phyloP scores from a whole-genome alignment of 2,329 filamentous ascomycete genomes.

The Tricladium varicosporioides region DNA sequence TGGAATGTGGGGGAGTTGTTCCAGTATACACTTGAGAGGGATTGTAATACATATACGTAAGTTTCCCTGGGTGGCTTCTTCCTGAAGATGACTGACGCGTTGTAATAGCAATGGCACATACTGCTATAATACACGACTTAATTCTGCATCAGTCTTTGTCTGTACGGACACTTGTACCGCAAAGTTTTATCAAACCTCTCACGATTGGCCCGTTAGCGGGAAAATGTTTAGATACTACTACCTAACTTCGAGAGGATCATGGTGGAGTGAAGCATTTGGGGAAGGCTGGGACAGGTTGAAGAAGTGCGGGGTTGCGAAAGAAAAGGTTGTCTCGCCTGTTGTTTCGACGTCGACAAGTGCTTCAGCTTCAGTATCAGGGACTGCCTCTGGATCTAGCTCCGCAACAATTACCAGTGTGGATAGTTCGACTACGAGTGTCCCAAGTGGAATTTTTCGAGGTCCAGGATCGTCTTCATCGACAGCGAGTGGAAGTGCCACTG shows the following conservation, averaged over 20 bases:
- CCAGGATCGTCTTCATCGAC: too few relatives aligned
- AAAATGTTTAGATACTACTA: conserved; percentile 29
- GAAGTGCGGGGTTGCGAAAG: not conserved
- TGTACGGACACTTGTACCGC: conserved; percentile 30
- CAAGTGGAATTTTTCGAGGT: too few relatives aligned
- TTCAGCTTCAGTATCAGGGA: too few relatives aligned
- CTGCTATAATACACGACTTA: not conserved
- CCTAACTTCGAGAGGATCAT: conserved; percentile 25
- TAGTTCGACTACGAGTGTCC: too few relatives aligned
- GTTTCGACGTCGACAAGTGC: too few relatives aligned
- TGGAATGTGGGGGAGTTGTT: conserved; percentile 9
- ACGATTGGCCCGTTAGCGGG: conserved; percentile 29
- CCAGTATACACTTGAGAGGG: conserved; percentile 1
- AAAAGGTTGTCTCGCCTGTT: too few relatives aligned
- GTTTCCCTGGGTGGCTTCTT: not conserved
- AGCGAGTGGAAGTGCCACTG: too few relatives aligned
- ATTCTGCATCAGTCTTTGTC: conserved; percentile 16
- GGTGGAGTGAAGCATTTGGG: conserved; percentile 29
- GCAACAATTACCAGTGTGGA: too few relatives aligned
- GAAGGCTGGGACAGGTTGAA: conserved; percentile 27
- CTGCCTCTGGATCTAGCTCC: too few relatives aligned
- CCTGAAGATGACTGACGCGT: not conserved
- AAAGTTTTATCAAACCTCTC: conserved; percentile 31
- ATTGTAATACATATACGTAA: conserved; percentile 13
- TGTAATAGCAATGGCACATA: not conserved